Conservation (phyloP, 2,329 filamentous ascomycete genomes). For the Colletotrichum sp. region DNA sequence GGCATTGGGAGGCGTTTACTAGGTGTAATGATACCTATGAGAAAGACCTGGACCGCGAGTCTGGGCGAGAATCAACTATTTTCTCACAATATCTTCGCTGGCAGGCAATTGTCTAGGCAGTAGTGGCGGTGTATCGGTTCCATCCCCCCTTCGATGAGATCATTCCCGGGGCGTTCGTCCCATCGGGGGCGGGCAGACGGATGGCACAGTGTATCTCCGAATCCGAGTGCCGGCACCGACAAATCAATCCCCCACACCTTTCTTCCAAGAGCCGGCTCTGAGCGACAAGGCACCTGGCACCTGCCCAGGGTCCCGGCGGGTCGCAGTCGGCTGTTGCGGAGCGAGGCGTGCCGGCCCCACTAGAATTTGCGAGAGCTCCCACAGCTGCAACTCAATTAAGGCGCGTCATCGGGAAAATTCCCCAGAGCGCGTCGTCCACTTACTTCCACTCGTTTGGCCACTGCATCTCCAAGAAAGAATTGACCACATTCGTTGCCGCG, state of each 20-base stretch:
- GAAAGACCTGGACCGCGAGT: background rate
- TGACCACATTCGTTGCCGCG: background rate
- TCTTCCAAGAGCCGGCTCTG: background rate
- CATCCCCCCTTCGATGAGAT: background rate
- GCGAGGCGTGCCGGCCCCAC: constrained; percentile 5
- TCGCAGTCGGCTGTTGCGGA: constrained; percentile 3
- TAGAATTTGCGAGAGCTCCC: background rate
- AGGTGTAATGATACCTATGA: constrained; percentile 20
- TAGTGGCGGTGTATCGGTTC: background rate
- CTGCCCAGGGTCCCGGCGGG: background rate
- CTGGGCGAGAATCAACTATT: background rate
- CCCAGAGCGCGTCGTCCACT: background rate
- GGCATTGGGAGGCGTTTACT: constrained; percentile 21
- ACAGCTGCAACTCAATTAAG: background rate
- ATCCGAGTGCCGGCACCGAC: background rate
- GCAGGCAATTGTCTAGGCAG: background rate
- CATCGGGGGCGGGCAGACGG: background rate
- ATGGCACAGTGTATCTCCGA: constrained; percentile 15
- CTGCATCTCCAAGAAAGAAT: background rate
- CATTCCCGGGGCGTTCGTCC: background rate
- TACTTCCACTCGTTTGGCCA: background rate
- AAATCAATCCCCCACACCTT: background rate
- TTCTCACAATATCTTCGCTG: rapidly evolving
- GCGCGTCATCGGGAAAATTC: constrained; percentile 13
- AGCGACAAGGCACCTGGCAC: background rate